Base-by-base conservation (phyloP, 2,329 filamentous ascomycete genomes). In the Monilinia aucupariae region DNA sequence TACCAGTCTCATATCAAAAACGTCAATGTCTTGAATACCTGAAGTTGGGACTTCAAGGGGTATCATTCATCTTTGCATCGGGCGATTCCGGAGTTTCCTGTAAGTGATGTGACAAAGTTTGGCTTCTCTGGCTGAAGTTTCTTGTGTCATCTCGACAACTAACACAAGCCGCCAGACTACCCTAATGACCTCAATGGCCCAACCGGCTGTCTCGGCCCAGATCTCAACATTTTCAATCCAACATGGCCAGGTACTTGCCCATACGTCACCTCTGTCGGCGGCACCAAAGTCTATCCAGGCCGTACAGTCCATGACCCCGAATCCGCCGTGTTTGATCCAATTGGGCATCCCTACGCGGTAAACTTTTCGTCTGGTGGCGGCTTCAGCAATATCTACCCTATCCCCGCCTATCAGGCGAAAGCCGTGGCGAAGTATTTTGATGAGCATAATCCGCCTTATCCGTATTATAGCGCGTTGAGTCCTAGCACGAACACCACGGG, bases 1-100 rank as follows among this genome's bases (percentile, higher is more conserved):
- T 84, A 17, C 81, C 82, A 0, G 73, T 77, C 7, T 76, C 75
- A 64, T 86, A 86, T 71, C 80, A 83, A 70, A 75, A 80, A 67
- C 76, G 79, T 7, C 79, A 81, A 72, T 80, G 79, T 70, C 71
- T 73, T 55, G 79, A 80, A 73, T 78, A 80, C 66, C 75, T 83
- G 73, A 83, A 83, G 70, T 75, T 83, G 0, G 78, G 76, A 2
- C 72, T 80, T 15, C 78, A 78, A 66, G 79, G 79, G 9, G 71
- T 78, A 39, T 79, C 77, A 4, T 73, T 80, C 37, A 70, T 80
- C 52, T 77, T 79, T 62, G 78, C 79, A 2, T 78, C 76, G 4
- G 80, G 80, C 45, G 79, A 81, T 67, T 72, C 73, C 74, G 22
- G 78, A 79, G 8, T 79, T 77, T 77, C 74, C 7, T 75, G 76